Evolutionary conservation across 495 filamentous ascomycete genomes (phyloP).

Genomic region (Parathielavia hyrcaniae): DNA sequence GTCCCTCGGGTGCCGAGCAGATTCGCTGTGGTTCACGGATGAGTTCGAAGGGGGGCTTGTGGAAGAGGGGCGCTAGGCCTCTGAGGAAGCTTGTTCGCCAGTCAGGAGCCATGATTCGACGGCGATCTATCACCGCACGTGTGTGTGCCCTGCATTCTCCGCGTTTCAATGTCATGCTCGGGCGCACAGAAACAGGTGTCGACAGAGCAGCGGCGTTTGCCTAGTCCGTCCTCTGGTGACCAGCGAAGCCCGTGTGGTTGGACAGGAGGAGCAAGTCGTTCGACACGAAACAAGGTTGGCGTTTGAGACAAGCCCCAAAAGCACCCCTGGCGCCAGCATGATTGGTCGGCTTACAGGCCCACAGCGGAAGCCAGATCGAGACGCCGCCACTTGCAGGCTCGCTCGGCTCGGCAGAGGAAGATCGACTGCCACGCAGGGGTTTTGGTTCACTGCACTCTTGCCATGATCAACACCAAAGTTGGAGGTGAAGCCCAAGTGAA

Average conservation of each 20-base stretch:
- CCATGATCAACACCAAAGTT: too few relatives aligned
- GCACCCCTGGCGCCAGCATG: conserved; percentile 8
- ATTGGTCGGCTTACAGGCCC: conserved; percentile 13
- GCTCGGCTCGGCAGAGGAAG: too few relatives aligned
- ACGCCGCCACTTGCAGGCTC: too few relatives aligned
- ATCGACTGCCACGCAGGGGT: too few relatives aligned
- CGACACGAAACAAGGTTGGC: conserved; percentile 23
- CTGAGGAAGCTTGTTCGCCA: not conserved
- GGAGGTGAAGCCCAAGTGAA: too few relatives aligned
- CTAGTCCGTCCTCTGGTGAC: not conserved
- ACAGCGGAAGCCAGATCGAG: not conserved
- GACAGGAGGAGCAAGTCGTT: not conserved
- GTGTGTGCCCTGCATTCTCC: conserved; percentile 9
- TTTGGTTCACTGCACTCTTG: too few relatives aligned
- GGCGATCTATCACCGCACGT: not conserved
- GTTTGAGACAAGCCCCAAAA: conserved; percentile 17
- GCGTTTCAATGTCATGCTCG: conserved; percentile 8
- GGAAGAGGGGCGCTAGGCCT: too few relatives aligned
- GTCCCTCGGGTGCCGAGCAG: not conserved
- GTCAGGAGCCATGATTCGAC: not conserved
- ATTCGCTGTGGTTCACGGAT: not conserved
- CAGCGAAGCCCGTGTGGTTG: conserved; percentile 1
- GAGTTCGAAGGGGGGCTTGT: not conserved
- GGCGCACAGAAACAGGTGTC: not conserved
- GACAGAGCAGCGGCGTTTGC: conserved; percentile 5